phyloP scores from a whole-genome alignment of 208 protist species.

The Trypanosoma rangeli region DNA sequence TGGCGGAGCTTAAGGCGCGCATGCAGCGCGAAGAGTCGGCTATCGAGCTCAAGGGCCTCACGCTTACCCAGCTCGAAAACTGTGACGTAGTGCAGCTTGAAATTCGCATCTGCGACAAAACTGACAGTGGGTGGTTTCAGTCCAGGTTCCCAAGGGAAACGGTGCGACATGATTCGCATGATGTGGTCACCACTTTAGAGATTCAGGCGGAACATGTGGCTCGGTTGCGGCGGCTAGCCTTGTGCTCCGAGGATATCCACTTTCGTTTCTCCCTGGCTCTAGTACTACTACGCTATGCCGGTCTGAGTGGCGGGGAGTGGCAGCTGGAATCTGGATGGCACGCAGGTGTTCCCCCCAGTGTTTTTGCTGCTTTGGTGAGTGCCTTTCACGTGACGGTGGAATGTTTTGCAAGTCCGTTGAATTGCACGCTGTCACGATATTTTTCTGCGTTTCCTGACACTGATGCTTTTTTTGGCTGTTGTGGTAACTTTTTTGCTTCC shows the following conservation, averaged over 20 bases:
- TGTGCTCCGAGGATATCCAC: neutral
- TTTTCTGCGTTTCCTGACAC: slow-evolving; percentile 45
- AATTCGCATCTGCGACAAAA: slow-evolving; percentile 8
- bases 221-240: slow-evolving; percentile 2
- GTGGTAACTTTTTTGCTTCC: slow-evolving; percentile 41
- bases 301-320: slow-evolving; percentile 28
- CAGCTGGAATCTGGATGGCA: slow-evolving; percentile 42
- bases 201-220: slow-evolving; percentile 10
- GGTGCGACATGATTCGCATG: neutral
- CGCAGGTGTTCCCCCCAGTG: slow-evolving; percentile 29
- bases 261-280: slow-evolving; percentile 30
- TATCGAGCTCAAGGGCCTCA: neutral
- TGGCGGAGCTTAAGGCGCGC: slow-evolving; percentile 4
- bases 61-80: neutral
- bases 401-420: slow-evolving; percentile 53
- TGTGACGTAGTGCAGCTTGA: slow-evolving; percentile 1
- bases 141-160: neutral
- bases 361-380: slow-evolving; percentile 31
- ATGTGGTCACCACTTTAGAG: slow-evolving; percentile 7
- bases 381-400: slow-evolving; percentile 24
- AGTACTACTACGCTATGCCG: slow-evolving; percentile 43
- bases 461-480: slow-evolving; percentile 41
- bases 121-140: slow-evolving; percentile 9
- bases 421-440: slow-evolving; percentile 35
- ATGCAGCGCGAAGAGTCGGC: neutral